Evolutionary conservation across 2,329 filamentous ascomycete species (phyloP).

Genomic region (Raffaelea arxii): DNA sequence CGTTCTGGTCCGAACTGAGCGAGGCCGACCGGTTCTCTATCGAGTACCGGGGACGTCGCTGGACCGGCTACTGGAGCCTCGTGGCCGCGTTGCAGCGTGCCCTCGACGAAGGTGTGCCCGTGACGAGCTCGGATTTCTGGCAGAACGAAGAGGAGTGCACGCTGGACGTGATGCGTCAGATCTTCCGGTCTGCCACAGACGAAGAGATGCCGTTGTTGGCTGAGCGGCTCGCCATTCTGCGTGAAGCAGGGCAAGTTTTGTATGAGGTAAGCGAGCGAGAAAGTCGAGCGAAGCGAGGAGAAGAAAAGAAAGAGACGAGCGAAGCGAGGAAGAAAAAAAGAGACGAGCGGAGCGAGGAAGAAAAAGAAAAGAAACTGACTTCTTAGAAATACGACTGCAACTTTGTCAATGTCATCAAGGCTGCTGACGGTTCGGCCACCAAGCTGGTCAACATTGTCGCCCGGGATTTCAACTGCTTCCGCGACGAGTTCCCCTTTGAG

Average conservation of each 20-base stretch:
- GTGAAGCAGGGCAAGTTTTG: slow-evolving; percentile 74
- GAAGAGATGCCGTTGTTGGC: slow-evolving; percentile 80
- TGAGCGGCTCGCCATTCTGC: slow-evolving; percentile 67
- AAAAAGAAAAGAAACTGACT: no score
- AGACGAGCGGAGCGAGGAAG: no score
- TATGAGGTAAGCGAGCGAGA: slow-evolving; percentile 65
- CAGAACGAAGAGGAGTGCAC: slow-evolving; percentile 65
- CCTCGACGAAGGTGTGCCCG: slow-evolving; percentile 80
- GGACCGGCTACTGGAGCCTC: slow-evolving; percentile 94
- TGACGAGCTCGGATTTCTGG: slow-evolving; percentile 86
- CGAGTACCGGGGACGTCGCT: slow-evolving; percentile 68
- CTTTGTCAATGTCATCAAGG: slow-evolving; percentile 62
- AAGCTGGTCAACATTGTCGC: slow-evolving; percentile 78
- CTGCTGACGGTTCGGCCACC: slow-evolving; percentile 71
- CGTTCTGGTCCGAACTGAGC: slow-evolving; percentile 74
- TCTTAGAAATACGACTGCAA: slow-evolving; percentile 63
- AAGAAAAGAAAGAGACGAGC: no score
- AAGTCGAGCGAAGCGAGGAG: no score
- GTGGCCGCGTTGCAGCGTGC: slow-evolving; percentile 81
- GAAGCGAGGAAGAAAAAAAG: no score
- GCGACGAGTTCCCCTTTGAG: slow-evolving; percentile 69
- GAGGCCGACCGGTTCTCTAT: slow-evolving; percentile 71
- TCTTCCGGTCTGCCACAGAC: slow-evolving; percentile 79
- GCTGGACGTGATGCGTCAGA: slow-evolving; percentile 59
- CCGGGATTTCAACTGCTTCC: slow-evolving; percentile 73